Evolutionary conservation across 164 flowering plant species (phyloP).

Genomic region (Tetrastigma voinierianum): DNA sequence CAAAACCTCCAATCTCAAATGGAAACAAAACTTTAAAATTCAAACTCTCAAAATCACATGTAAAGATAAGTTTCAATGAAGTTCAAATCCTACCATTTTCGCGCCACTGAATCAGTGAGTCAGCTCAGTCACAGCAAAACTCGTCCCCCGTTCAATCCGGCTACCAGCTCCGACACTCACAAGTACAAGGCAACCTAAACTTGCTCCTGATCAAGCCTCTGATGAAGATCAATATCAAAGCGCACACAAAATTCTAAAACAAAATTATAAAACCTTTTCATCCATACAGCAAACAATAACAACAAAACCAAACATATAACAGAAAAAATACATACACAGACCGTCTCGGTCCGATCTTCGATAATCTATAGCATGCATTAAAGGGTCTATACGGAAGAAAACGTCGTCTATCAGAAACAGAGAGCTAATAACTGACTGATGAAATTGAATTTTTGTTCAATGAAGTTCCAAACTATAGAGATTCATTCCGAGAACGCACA

Average conservation of each 20-base stretch:
- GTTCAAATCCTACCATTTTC: slow-evolving; percentile 19
- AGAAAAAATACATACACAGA: neutral
- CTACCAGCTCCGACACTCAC: neutral
- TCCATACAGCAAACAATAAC: slow-evolving; percentile 8
- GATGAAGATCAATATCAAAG: neutral
- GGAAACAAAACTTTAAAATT: neutral
- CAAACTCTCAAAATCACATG: neutral
- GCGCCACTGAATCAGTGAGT: slow-evolving; percentile 1
- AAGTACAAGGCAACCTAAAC: neutral
- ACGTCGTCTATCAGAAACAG: neutral
- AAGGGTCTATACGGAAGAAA: slow-evolving; percentile 4
- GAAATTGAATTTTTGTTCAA: neutral
- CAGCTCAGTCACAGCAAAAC: slow-evolving; percentile 5
- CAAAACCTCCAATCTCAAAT: too few relatives aligned
- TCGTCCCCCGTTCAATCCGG: neutral
- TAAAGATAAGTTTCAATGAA: slow-evolving; percentile 6
- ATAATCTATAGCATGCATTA: neutral
- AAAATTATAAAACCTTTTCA: neutral
- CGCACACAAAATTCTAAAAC: slow-evolving; percentile 1
- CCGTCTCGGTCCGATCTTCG: neutral
- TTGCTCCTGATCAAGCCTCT: neutral
- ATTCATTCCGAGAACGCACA: slow-evolving; percentile 1
- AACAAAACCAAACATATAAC: slow-evolving; percentile 9
- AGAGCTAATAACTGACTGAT: neutral
- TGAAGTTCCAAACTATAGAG: neutral